Conservation (phyloP, 1,284 basidiomycete species). For the Pseudozyma flocculosa region DNA sequence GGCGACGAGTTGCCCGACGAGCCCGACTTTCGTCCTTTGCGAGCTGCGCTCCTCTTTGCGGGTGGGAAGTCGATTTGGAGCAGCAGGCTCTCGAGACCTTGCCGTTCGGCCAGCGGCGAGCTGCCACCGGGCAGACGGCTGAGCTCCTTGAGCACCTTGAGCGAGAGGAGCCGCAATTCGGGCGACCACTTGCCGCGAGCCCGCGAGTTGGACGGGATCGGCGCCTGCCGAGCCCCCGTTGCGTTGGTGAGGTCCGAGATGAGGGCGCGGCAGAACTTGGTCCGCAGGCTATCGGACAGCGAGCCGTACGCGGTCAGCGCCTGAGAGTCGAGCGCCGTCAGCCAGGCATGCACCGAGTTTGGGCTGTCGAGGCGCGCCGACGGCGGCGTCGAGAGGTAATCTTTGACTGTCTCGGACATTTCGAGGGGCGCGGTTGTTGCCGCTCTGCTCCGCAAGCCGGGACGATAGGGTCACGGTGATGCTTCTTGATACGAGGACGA, state of each 20-base stretch:
- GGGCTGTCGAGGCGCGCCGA: conserved; percentile 16
- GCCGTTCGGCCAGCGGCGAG: conserved; percentile 17
- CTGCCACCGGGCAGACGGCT: conserved; percentile 40
- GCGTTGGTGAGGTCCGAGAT: conserved; percentile 22
- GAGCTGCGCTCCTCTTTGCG: conserved; percentile 6
- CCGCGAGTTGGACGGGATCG: conserved; percentile 20
- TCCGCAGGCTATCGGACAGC: conserved; percentile 24
- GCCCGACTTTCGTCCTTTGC: neutral
- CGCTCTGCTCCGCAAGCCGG: too few species aligned
- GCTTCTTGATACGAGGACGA: too few species aligned
- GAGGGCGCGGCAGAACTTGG: conserved; percentile 22
- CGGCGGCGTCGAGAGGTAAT: conserved; percentile 27
- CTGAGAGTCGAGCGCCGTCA: conserved; percentile 13
- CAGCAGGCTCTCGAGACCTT: conserved; percentile 22
- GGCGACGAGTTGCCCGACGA: conserved; percentile 1
- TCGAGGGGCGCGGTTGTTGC: too few species aligned
- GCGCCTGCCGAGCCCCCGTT: conserved; percentile 20
- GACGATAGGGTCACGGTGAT: too few species aligned
- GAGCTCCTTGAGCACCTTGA: conserved; percentile 42
- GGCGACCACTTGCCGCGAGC: conserved; percentile 17
- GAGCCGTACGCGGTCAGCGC: conserved; percentile 15
- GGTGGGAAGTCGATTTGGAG: conserved; percentile 33
- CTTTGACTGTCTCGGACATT: conserved; percentile 19
- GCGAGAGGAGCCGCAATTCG: conserved; percentile 17
- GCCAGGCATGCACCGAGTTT: conserved; percentile 15